phyloP scores from a whole-genome alignment of 768 basidiomycete genomes.

The Lactarius pseudohatsudake region DNA sequence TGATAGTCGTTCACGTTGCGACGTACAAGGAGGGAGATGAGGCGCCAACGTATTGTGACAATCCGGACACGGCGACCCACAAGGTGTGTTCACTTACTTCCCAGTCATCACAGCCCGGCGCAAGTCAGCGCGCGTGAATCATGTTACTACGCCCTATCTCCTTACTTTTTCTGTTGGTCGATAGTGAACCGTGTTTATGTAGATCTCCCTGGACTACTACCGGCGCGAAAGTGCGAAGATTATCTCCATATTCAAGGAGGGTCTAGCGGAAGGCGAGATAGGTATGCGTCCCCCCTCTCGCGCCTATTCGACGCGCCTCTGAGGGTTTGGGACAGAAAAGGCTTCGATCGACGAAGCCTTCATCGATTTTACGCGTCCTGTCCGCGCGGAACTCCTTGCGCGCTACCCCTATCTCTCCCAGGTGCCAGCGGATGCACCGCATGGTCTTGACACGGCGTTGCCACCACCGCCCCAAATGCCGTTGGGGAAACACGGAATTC shows the following conservation, averaged over 20 bases:
- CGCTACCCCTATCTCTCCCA: conserved; percentile 74
- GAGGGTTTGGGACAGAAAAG: conserved; percentile 60
- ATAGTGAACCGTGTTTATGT: not conserved
- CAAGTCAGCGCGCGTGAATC: not conserved
- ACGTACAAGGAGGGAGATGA: conserved; percentile 87
- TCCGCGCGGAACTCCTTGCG: conserved; percentile 71
- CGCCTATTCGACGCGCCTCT: not conserved
- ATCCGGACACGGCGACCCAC: conserved; percentile 86
- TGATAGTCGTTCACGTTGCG: conserved; percentile 88
- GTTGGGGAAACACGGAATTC: conserved; percentile 60
- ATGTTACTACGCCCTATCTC: not conserved
- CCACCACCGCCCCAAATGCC: conserved; percentile 66
- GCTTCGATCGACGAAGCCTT: conserved; percentile 98
- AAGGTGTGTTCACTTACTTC: conserved; percentile 57
- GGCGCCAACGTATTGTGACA: conserved; percentile 90
- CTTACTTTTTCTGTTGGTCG: not conserved
- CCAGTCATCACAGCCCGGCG: not conserved
- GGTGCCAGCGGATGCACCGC: conserved; percentile 64
- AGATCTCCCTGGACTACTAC: conserved; percentile 94
- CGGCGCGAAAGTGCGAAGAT: conserved; percentile 89
- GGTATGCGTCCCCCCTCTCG: conserved; percentile 46
- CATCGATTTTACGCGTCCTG: conserved; percentile 82
- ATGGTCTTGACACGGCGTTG: conserved; percentile 73
- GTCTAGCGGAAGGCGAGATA: conserved; percentile 75
- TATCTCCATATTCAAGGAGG: conserved; percentile 75